Evolutionary conservation across 2,329 filamentous ascomycete genomes (phyloP), one percentile per base, ranked within the genome.

Genomic region (Colletotrichum sp.): DNA sequence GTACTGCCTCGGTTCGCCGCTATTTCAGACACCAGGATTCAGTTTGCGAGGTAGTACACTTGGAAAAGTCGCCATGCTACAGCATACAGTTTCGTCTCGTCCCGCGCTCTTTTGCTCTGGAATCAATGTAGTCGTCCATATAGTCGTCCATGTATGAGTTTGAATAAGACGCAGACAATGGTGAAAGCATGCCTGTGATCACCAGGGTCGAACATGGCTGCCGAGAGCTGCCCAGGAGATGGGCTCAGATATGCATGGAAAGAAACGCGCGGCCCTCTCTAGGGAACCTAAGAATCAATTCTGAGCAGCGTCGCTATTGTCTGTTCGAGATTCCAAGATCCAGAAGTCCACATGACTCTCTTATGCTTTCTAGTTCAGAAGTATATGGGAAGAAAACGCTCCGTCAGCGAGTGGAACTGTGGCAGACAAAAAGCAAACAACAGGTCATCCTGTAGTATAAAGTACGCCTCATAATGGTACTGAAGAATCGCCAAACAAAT

Each of bases 261-360:
- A 0, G n/a, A 48, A 48, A 8, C 44, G 18, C 2, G 44, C 44
- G 6, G 1, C 5, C n/a, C 18, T 48, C 16, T n/a, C 28, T 9
- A 2, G 3, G 28, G 28, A 8, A 8, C 28, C 7, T 28, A 8
- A 28, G 30, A 32, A 12, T 26, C 30, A 32, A 13, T 13, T 13
- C 12, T 6, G 32, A 34, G 32, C 2, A 15, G 32, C 13, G 1
- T 15, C 0, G 1, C 1, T 7, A 34, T 34, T 15, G 12, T 34
- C 12, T 2, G 0, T 8, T 36, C 15, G 16, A 18, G 1, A n/a
- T 7, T 6, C 6, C 18, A 7, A n/a, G 18, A 48, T 48, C 3
- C 0, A 4, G 39, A 3, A 0, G 5, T 48, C 6, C 1, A 1
- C 9, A 4, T n/a, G 18, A 12, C 1, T n/a, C 39, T 3, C 1